Percentiles rank a stretch among this genome's conserved stretches.
These are phyloP conservation scores for Mycena galericulata DNA, from an alignment of 768 basidiomycete genomes.

Conservation along the genomic window DNA sequence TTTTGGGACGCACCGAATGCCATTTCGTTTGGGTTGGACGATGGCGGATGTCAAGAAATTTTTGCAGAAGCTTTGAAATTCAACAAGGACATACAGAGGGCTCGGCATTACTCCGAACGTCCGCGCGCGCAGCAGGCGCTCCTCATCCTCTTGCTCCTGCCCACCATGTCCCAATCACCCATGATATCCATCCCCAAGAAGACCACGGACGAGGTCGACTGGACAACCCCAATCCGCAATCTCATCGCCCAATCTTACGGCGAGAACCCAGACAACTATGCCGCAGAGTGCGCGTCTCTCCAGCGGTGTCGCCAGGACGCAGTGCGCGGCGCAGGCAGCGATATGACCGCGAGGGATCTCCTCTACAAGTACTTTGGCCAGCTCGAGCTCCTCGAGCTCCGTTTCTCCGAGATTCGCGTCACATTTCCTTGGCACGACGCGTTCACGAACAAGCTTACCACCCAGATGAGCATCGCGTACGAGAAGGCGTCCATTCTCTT, in stretches of 20 bases:
- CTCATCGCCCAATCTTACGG: conserved; percentile 94
- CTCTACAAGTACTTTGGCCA: conserved; percentile 99
- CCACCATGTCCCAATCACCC: conserved; percentile 82
- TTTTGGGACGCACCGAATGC: conserved; percentile 45
- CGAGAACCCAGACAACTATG: conserved; percentile 91
- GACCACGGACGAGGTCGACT: conserved; percentile 96
- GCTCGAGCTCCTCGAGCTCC: conserved; percentile 94
- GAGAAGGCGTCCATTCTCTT: conserved; percentile 98
- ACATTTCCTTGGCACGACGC: conserved; percentile 98
- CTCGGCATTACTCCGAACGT: no score
- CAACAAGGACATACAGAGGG: no score
- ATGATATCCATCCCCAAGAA: conserved; percentile 95
- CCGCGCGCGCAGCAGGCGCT: no score
- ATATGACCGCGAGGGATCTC: conserved; percentile 93
- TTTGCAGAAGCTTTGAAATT: conserved; percentile 25
- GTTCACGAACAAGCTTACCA: conserved; percentile 93
- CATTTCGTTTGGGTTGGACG: conserved; percentile 38
- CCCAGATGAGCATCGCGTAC: conserved; percentile 96
- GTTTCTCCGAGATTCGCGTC: conserved; percentile 96
- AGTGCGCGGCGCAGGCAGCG: conserved; percentile 95
- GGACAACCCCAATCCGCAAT: conserved; percentile 88
- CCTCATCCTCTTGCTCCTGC: no score
- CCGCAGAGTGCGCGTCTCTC: conserved; percentile 84
- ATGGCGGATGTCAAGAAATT: conserved; percentile 28
- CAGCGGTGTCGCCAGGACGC: conserved; percentile 97